Evolutionary conservation across 1,284 basidiomycete species (phyloP).

Genomic region (Rhodofomes roseus): DNA sequence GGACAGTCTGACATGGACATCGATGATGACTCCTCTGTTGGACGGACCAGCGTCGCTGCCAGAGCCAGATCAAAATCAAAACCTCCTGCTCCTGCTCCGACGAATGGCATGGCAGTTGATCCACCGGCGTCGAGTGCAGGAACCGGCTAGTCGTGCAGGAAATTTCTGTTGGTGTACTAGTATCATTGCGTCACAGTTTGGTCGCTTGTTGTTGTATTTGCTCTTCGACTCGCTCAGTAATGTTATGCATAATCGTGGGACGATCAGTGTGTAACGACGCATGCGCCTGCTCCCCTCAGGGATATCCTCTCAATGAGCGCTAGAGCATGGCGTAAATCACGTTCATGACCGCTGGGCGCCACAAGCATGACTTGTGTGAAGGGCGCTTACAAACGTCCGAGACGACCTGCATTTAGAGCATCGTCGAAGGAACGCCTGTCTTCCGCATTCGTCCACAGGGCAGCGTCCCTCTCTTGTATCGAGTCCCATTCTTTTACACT

Average conservation of each 20-base stretch:
- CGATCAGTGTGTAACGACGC: no score
- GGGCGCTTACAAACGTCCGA: no score
- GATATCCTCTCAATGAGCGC: no score
- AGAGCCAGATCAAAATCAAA: conserved; percentile 14
- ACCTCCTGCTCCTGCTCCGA: conserved; percentile 2
- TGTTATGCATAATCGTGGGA: neutral
- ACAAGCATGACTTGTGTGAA: no score
- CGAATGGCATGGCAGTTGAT: conserved; percentile 10
- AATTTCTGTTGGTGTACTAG: neutral
- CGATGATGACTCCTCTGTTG: conserved; percentile 23
- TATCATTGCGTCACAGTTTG: neutral
- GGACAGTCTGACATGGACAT: conserved; percentile 31
- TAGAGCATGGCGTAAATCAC: no score
- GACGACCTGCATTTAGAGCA: no score
- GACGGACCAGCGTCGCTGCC: conserved; percentile 1
- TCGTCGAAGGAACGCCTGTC: no score
- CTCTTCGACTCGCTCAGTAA: neutral
- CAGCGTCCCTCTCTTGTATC: no score
- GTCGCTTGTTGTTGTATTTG: neutral
- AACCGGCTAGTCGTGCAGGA: neutral
- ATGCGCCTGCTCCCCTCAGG: no score
- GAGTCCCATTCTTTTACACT: neutral
- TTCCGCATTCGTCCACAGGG: no score
- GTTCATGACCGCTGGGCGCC: no score
- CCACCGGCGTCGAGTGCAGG: neutral